Conservation (phyloP, 2,329 filamentous ascomycete genomes). For the Alternaria solani region DNA sequence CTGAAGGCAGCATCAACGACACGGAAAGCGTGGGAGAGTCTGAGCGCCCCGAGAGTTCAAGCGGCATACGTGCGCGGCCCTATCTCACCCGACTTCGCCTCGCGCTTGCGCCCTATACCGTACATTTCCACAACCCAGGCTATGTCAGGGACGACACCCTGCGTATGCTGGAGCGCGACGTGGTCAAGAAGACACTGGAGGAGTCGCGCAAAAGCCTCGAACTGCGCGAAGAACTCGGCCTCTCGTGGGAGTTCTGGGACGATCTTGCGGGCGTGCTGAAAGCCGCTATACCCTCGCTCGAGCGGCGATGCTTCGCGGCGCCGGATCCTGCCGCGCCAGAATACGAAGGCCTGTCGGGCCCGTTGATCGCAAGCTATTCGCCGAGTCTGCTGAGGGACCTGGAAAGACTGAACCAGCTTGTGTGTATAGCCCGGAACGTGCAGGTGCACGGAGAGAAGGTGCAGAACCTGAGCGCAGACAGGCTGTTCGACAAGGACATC, state of each 20-base stretch:
- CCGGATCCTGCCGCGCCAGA: conserved; percentile 64
- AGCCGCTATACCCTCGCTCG: conserved; percentile 67
- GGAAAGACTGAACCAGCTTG: conserved; percentile 68
- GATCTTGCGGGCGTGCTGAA: conserved; percentile 66
- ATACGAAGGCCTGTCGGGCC: conserved; percentile 66
- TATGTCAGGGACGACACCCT: conserved; percentile 68
- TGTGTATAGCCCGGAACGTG: conserved; percentile 68
- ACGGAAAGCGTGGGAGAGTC: conserved; percentile 20
- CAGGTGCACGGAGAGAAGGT: conserved; percentile 67
- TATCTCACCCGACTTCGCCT: conserved; percentile 57
- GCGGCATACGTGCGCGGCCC: conserved; percentile 30
- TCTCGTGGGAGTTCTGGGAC: conserved; percentile 66
- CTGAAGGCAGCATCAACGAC: conserved; percentile 17
- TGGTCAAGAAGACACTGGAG: conserved; percentile 67
- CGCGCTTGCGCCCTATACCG: conserved; percentile 58
- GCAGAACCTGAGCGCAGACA: conserved; percentile 69
- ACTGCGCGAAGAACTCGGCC: conserved; percentile 65
- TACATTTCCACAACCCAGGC: conserved; percentile 67
- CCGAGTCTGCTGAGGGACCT: conserved; percentile 67
- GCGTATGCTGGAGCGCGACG: conserved; percentile 62
- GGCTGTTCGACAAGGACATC: conserved; percentile 67
- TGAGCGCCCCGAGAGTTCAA: conserved; percentile 26
- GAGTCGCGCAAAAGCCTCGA: conserved; percentile 65
- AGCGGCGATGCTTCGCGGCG: conserved; percentile 68
- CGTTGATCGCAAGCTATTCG: conserved; percentile 68